Percentiles rank a stretch among this genome's conserved stretches.
Evolutionary conservation across 768 basidiomycete genomes (phyloP).

Genomic region (Mycena vulgaris): DNA sequence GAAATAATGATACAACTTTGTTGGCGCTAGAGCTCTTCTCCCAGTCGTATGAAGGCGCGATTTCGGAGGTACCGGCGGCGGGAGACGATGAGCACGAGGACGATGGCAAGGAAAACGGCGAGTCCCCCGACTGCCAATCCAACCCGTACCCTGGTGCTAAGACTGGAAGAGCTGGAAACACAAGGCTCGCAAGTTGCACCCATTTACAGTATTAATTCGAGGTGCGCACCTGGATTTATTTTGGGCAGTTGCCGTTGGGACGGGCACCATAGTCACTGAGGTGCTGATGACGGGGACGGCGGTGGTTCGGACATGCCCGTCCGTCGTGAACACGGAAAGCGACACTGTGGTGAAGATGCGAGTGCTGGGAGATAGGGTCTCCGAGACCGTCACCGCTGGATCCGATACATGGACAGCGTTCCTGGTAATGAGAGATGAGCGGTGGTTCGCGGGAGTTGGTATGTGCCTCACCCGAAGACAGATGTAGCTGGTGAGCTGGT

Average conservation of each 20-base stretch:
- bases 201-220: neutral
- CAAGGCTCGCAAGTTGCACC: neutral
- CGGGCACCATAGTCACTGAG: neutral
- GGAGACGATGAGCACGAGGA: conserved; percentile 20
- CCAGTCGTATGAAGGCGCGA: conserved; percentile 2
- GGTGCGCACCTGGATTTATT: conserved; percentile 4
- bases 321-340: neutral
- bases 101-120: conserved; percentile 9
- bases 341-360: neutral
- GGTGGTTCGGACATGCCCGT: neutral
- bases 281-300: neutral
- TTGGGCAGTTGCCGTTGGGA: conserved; percentile 3
- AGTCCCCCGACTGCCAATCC: conserved; percentile 30
- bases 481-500: too few relatives aligned
- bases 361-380: too few relatives aligned
- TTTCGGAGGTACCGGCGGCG: conserved; percentile 16
- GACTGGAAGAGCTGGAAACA: neutral
- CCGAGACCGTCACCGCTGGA: too few relatives aligned
- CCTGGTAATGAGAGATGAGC: neutral
- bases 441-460: too few relatives aligned
- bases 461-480: too few relatives aligned
- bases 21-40: too few relatives aligned
- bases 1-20: too few relatives aligned
- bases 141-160: neutral
- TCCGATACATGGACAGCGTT: neutral